phyloP scores from a whole-genome alignment of 371 early-diverging fungal species.

The Antonospora locustae region DNA sequence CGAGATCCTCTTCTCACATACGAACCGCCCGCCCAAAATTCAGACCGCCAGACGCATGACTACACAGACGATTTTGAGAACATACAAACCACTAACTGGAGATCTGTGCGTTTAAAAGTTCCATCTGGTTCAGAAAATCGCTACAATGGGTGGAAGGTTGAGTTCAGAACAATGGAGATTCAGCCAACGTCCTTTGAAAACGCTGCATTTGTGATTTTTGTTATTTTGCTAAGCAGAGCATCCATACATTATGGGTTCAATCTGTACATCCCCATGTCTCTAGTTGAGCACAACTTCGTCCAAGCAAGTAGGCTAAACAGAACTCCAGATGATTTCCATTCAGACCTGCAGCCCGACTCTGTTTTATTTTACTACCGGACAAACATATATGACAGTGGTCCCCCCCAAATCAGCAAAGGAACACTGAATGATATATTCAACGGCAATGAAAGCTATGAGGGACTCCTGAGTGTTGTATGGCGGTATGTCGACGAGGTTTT shows the following conservation, averaged over 20 bases:
- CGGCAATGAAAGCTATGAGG: constrained; percentile 59
- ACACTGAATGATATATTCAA: constrained; percentile 80
- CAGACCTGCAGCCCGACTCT: background rate
- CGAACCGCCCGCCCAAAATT: constrained; percentile 63
- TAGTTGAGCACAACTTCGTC: constrained; percentile 79
- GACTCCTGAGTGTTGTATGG: constrained; percentile 25
- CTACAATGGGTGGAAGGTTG: constrained; percentile 84
- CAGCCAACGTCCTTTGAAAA: constrained; percentile 92
- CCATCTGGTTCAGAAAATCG: constrained; percentile 61
- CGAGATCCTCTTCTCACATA: constrained; percentile 90
- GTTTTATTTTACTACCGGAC: constrained; percentile 30
- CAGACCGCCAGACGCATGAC: background rate
- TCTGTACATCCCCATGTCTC: constrained; percentile 74
- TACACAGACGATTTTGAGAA: constrained; percentile 59
- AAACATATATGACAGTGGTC: constrained; percentile 38
- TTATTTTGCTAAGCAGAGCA: constrained; percentile 71
- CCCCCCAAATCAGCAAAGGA: constrained; percentile 62
- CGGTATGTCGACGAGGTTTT: constrained; percentile 58
- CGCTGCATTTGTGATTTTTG: constrained; percentile 80
- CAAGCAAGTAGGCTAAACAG: constrained; percentile 56
- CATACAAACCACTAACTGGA: constrained; percentile 96
- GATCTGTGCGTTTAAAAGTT: constrained; percentile 91
- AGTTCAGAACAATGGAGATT: constrained; percentile 88
- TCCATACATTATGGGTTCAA: constrained; percentile 73
- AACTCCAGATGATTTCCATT: constrained; percentile 3